A percentile compares a stretch with the other conserved stretches of the same genome.
Conservation (phyloP, 371 early-diverging fungal species). For the Actinomortierella ambigua region DNA sequence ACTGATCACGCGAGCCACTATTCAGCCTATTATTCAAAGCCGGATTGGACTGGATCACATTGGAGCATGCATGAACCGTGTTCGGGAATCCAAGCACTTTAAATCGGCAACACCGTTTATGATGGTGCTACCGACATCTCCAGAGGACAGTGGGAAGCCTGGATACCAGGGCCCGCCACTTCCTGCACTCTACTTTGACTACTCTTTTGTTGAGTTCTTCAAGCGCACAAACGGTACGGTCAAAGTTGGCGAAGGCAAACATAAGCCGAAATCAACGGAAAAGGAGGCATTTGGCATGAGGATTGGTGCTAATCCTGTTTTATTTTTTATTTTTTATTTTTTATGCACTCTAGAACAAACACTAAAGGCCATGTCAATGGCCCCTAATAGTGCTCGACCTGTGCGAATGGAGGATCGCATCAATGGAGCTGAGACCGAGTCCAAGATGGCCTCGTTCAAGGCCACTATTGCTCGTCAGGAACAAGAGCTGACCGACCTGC, state of each 20-base stretch:
- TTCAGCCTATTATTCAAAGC: constrained; percentile 83
- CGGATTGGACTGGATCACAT: constrained; percentile 88
- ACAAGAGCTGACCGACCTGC: constrained; percentile 42
- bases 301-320: neutral
- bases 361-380: constrained; percentile 32
- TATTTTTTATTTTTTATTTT: constrained; percentile 33
- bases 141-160: constrained; percentile 48
- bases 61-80: constrained; percentile 76
- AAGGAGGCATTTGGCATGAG: no score
- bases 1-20: constrained; percentile 67
- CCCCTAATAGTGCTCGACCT: constrained; percentile 17
- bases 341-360: constrained; percentile 49
- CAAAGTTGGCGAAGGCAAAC: no score
- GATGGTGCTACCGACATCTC: constrained; percentile 56
- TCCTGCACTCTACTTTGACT: constrained; percentile 74
- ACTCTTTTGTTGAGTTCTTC: constrained; percentile 82
- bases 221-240: constrained; percentile 74
- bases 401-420: constrained; percentile 2
- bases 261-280: no score
- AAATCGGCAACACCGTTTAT: constrained; percentile 71
- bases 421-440: constrained; percentile 24
- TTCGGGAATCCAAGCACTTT: constrained; percentile 83
- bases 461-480: constrained; percentile 31
- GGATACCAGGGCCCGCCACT: constrained; percentile 9
- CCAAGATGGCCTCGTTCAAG: constrained; percentile 44